Evolutionary conservation across 2,329 filamentous ascomycete species (phyloP).

Genomic region (Lachnellula arida): DNA sequence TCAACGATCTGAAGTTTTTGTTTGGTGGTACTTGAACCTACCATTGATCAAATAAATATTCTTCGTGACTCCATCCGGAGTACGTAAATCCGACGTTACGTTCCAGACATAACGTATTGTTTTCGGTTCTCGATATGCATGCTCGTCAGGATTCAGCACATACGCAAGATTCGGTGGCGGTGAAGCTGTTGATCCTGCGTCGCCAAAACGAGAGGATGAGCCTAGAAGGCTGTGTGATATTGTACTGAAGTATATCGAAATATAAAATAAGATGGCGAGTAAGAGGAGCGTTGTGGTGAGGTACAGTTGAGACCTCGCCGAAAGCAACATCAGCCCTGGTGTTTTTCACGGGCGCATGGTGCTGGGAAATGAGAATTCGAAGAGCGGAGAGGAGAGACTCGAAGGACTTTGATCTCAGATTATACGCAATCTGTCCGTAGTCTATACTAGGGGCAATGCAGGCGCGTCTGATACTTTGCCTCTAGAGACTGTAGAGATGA

Average conservation of each 20-base stretch:
- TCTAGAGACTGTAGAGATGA: no score
- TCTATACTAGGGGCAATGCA: no score
- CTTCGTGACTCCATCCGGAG: slow-evolving; percentile 45
- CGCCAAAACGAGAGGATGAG: not conserved
- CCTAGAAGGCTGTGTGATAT: not conserved
- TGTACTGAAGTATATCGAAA: not conserved
- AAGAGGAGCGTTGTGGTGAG: not conserved
- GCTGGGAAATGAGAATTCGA: not conserved
- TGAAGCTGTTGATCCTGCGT: no score
- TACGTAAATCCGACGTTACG: slow-evolving; percentile 34
- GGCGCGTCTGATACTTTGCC: no score
- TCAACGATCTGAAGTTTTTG: not conserved
- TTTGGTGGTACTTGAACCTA: slow-evolving; percentile 15
- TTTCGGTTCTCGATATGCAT: slow-evolving; percentile 33
- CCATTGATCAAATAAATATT: slow-evolving; percentile 45
- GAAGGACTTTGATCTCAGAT: no score
- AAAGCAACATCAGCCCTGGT: slow-evolving; percentile 2
- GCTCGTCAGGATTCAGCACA: slow-evolving; percentile 38
- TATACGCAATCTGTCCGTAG: no score
- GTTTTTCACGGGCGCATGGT: not conserved
- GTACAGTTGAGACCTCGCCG: not conserved
- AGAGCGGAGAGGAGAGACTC: no score
- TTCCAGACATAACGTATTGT: slow-evolving; percentile 36
- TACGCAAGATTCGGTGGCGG: not conserved
- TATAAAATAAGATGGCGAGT: not conserved